Evolutionary conservation across 176 grass and related monocot genomes (phyloP).

Genomic region (Secale cereale): DNA sequence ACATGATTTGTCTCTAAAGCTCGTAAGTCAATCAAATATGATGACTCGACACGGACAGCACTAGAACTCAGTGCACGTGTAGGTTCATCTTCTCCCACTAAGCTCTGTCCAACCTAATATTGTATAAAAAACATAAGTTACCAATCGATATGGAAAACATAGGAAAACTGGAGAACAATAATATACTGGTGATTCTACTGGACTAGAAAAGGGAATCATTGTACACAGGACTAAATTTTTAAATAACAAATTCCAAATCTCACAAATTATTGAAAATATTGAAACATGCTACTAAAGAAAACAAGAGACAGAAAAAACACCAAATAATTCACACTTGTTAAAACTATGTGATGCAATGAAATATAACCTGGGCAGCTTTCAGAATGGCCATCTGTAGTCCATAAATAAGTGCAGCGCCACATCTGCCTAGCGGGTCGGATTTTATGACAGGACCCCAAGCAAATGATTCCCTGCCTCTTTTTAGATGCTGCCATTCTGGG

Average conservation of each 20-base stretch:
- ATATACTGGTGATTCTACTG: background rate
- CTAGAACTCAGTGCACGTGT: slow-evolving; percentile 39
- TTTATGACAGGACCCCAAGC: slow-evolving; percentile 81
- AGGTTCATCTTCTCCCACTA: slow-evolving; percentile 89
- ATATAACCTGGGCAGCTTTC: slow-evolving; percentile 76
- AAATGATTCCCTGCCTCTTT: slow-evolving; percentile 96
- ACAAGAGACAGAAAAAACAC: slow-evolving; percentile 21
- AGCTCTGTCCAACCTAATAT: slow-evolving; percentile 72
- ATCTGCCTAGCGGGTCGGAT: slow-evolving; percentile 80
- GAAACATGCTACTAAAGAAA: background rate
- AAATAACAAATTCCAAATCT: background rate
- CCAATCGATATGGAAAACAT: background rate
- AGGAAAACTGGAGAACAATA: background rate
- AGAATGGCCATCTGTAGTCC: slow-evolving; percentile 79
- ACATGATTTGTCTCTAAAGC: slow-evolving; percentile 80
- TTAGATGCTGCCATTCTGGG: slow-evolving; percentile 88
- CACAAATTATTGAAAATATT: background rate
- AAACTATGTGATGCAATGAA: slow-evolving; percentile 22
- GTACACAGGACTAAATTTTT: background rate
- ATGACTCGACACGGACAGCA: slow-evolving; percentile 73
- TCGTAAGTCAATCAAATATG: slow-evolving; percentile 80
- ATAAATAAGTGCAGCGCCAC: slow-evolving; percentile 77
- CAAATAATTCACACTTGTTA: slow-evolving; percentile 1
- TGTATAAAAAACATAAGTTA: slow-evolving; percentile 1
- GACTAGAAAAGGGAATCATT: background rate